phyloP scores from a whole-genome alignment of 2,329 filamentous ascomycete species.

The Penicillium sp. region DNA sequence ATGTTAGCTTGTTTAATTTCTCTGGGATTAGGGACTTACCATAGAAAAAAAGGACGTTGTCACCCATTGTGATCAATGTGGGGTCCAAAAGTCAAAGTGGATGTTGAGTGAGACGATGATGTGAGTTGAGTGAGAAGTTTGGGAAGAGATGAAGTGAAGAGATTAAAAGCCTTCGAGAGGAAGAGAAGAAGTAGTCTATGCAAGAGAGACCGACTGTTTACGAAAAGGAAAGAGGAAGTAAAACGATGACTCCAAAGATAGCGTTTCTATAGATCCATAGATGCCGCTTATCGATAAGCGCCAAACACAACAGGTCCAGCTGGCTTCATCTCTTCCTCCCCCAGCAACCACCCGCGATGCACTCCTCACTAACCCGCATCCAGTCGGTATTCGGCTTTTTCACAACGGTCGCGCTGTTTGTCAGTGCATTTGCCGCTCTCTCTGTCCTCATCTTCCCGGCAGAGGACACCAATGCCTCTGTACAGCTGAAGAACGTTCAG shows the following conservation, averaged over 20 bases:
- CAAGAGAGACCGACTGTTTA: background rate
- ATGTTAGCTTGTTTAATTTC: background rate
- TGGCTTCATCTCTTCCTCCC: conserved; percentile 28
- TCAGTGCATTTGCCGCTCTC: conserved; percentile 77
- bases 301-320: conserved; percentile 28
- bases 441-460: conserved; percentile 68
- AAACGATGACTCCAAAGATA: background rate
- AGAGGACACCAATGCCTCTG: conserved; percentile 55
- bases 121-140: background rate
- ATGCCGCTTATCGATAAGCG: conserved; percentile 24
- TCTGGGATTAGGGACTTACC: conserved; percentile 40
- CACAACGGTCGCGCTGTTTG: conserved; percentile 84
- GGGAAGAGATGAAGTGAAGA: background rate
- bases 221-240: background rate
- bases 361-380: conserved; percentile 78
- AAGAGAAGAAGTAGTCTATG: background rate
- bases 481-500: conserved; percentile 66
- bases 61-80: conserved; percentile 41
- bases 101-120: background rate
- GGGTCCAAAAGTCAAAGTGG: background rate
- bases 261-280: background rate
- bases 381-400: conserved; percentile 98
- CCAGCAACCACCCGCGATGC: conserved; percentile 60
- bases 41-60: conserved; percentile 66
- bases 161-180: background rate